A percentile compares a stretch with the other conserved stretches of the same genome.
Conservation (phyloP, 2,329 filamentous ascomycete species). For the Plenodomus biglobosus region DNA sequence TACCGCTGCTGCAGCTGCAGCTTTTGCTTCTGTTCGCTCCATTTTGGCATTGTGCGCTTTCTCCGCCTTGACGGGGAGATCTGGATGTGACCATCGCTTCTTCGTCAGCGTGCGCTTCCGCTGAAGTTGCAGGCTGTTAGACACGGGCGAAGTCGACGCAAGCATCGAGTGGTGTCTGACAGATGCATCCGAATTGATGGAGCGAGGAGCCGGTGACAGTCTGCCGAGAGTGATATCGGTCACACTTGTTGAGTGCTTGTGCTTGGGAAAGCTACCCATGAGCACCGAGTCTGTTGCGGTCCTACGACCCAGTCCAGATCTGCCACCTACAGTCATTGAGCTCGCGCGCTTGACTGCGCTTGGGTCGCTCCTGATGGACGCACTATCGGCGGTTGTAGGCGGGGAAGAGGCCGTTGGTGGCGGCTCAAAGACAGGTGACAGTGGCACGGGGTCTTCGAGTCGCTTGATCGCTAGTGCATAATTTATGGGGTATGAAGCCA, state of each 20-base stretch:
- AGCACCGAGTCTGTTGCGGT: slow-evolving; percentile 24
- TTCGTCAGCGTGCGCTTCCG: slow-evolving; percentile 38
- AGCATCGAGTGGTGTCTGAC: slow-evolving; percentile 34
- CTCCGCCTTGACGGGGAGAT: slow-evolving; percentile 44
- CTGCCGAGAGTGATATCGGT: slow-evolving; percentile 22
- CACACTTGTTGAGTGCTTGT: slow-evolving; percentile 33
- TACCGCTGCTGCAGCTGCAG: slow-evolving; percentile 18
- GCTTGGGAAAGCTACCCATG: slow-evolving; percentile 21
- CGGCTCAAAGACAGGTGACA: slow-evolving; percentile 13
- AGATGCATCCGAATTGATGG: slow-evolving; percentile 35
- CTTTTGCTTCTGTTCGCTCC: slow-evolving; percentile 27
- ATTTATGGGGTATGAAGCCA: slow-evolving; percentile 44
- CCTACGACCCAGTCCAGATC: slow-evolving; percentile 33
- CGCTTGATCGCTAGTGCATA: slow-evolving; percentile 44
- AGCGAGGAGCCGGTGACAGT: slow-evolving; percentile 21
- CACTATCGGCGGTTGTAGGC: slow-evolving; percentile 21
- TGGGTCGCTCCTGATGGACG: slow-evolving; percentile 24
- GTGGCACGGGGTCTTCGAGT: slow-evolving; percentile 26
- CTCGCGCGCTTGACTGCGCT: slow-evolving; percentile 30
- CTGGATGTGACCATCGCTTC: slow-evolving; percentile 46
- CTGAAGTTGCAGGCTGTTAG: slow-evolving; percentile 34
- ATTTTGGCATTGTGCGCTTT: slow-evolving; percentile 39
- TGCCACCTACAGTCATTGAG: slow-evolving; percentile 35
- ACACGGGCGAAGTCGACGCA: slow-evolving; percentile 22
- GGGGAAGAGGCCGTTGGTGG: slow-evolving; percentile 6